phyloP scores from a whole-genome alignment of 805 yeast species.

The Wickerhamiella brachini region DNA sequence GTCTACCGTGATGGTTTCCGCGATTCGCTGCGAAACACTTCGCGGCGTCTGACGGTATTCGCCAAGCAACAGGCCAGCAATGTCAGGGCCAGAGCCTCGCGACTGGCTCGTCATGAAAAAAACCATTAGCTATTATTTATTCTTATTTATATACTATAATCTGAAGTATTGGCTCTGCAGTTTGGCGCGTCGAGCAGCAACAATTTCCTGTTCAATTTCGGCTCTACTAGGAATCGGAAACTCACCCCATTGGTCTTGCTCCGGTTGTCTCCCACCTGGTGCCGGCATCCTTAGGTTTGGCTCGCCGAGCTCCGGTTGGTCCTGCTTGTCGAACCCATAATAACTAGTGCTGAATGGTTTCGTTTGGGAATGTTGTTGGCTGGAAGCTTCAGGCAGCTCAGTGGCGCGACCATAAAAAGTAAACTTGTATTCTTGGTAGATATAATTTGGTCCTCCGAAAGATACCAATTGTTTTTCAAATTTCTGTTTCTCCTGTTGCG shows the following conservation, averaged over 20 bases:
- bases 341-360: not conserved
- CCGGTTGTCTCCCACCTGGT: too few relatives aligned
- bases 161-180: not conserved
- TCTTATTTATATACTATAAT: too few relatives aligned
- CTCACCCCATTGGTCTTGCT: conserved; percentile 1
- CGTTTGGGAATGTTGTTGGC: too few relatives aligned
- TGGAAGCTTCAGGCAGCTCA: not conserved
- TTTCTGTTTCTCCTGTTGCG: not conserved
- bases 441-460: not conserved
- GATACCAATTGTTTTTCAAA: not conserved
- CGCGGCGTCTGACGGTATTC: not conserved
- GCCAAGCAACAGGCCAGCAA: not conserved
- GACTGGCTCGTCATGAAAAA: not conserved
- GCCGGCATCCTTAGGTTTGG: too few relatives aligned
- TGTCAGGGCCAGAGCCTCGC: not conserved
- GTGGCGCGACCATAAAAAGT: not conserved
- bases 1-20: conserved; percentile 9
- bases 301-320: too few relatives aligned
- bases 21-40: not conserved
- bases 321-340: not conserved
- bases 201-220: not conserved
- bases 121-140: not conserved
- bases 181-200: not conserved
- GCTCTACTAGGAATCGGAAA: not conserved
- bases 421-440: not conserved